A percentile compares a stretch with the other conserved stretches of the same genome.
phyloP scores from a whole-genome alignment of 768 basidiomycete species.

The Amanita rubescens region DNA sequence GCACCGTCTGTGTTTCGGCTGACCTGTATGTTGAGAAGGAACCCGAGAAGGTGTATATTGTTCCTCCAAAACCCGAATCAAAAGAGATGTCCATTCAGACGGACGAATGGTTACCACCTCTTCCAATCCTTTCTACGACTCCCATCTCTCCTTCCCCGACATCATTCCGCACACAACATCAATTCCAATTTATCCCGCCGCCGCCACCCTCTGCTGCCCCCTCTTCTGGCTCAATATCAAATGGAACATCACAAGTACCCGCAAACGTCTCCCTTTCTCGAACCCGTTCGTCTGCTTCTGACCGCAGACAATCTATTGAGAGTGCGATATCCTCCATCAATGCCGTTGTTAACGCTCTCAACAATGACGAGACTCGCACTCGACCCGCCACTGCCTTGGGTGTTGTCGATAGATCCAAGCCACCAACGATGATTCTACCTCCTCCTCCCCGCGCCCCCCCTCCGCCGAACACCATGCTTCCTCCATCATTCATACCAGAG shows the following conservation, averaged over 20 bases:
- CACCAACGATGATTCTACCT: constrained; percentile 79
- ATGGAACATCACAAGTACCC: constrained; percentile 29
- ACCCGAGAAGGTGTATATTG: constrained; percentile 27
- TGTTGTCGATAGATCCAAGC: constrained; percentile 67
- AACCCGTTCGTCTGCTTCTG: constrained; percentile 45
- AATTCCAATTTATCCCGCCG: constrained; percentile 62
- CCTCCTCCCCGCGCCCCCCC: constrained; percentile 75
- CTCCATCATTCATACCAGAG: constrained; percentile 73
- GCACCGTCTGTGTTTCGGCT: constrained; percentile 37
- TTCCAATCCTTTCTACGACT: constrained; percentile 24
- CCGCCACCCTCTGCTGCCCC: constrained; percentile 29
- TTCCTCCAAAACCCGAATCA: constrained; percentile 51
- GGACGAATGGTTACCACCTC: constrained; percentile 56
- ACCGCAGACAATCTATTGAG: constrained; percentile 67
- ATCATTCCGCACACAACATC: constrained; percentile 45
- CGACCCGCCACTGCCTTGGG: constrained; percentile 47
- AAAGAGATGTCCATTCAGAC: constrained; percentile 79
- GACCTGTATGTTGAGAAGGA: constrained; percentile 25
- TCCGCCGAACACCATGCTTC: constrained; percentile 63
- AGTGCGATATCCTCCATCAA: constrained; percentile 50
- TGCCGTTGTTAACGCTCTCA: constrained; percentile 17
- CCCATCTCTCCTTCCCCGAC: constrained; percentile 25
- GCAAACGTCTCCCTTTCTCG: constrained; percentile 43
- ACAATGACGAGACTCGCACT: constrained; percentile 40
- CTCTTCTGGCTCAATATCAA: constrained; percentile 22